Evolutionary conservation across 208 protist genomes (phyloP), one percentile per base, ranked within the genome.

Genomic region (Phytomonas sp.): DNA sequence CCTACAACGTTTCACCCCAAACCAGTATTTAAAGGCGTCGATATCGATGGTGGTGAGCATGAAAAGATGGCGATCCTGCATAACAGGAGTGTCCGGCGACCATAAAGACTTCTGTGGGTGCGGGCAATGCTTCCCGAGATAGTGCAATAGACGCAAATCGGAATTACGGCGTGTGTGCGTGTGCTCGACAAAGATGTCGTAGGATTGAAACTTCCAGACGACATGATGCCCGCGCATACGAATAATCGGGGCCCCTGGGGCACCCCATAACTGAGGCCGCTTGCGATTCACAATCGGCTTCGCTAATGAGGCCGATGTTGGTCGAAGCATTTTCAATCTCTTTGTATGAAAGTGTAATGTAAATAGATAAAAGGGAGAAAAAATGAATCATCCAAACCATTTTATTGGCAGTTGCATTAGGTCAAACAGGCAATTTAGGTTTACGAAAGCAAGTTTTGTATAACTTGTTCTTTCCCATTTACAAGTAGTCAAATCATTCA

Each of bases 1-100:
- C 8, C 81, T 83, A 67, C 87, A 92, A 23, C 91, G 91, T 78
- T 94, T 94, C 60, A 94, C 88, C 61, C 91, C 91, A 77, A 94
- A 96, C 87, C 89, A 96, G 61, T 96, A 96, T 75, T 96, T 96
- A 79, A 96, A 96, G 29, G 91, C 88, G 72, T 96, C 91, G 52
- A 96, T 82, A 70, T 96, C 91, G 26, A 96, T 74, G 0, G 88
- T 96, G 16, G 85, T 96, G 26, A 96, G 78, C 87, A 93, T 96
- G 45, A 96, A 96, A n/a, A 96, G 72, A 70, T 96, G 91, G 14
- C 91, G 72, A 69, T 96, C 91, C 79, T 96, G 91, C 66, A 84
- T 82, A 19, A 96, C 89, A 6, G 91, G 91, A 12, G 86, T 94
- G 77, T 96, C 91, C 4, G 91, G 91, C n/a, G 88, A 94, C 89